Evolutionary conservation across 148 eudicot species (phyloP).

Genomic region (Vaccinium myrtillus): DNA sequence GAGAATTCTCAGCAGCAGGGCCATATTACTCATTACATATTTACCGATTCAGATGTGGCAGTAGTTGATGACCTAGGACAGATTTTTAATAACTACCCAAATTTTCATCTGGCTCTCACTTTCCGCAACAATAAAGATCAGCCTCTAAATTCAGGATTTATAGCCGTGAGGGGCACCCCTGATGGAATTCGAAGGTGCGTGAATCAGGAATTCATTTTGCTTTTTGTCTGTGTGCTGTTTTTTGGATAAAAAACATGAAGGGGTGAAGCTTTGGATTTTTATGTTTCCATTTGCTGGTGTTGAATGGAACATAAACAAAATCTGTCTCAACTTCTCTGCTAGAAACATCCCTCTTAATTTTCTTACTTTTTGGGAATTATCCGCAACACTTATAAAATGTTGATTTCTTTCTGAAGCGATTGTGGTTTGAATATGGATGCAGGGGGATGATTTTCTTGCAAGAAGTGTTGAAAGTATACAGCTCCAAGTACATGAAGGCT

Average conservation of each 20-base stretch:
- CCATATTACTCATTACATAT: slow-evolving; percentile 60
- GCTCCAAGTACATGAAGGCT: slow-evolving; percentile 78
- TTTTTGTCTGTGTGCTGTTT: neutral
- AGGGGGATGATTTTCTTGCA: slow-evolving; percentile 74
- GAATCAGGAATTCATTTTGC: neutral
- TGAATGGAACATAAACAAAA: neutral
- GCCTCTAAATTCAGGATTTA: slow-evolving; percentile 91
- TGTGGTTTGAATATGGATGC: slow-evolving; percentile 23
- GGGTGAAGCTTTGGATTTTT: neutral
- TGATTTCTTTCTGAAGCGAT: neutral
- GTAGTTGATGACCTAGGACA: slow-evolving; percentile 76
- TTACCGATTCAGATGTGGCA: slow-evolving; percentile 90
- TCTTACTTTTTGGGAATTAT: neutral
- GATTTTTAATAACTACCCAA: slow-evolving; percentile 53
- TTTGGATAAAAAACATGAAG: neutral
- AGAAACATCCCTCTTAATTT: neutral
- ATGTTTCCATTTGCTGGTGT: neutral
- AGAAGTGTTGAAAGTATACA: slow-evolving; percentile 73
- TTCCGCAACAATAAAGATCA: slow-evolving; percentile 97
- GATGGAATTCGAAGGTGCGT: slow-evolving; percentile 72
- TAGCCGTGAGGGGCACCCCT: slow-evolving; percentile 83
- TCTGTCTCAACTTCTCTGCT: neutral
- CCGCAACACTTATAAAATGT: neutral
- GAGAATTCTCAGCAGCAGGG: slow-evolving; percentile 40
- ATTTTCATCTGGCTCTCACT: slow-evolving; percentile 83